Conservation (phyloP, 2,329 filamentous ascomycete genomes). For the Penicillium aurantiogriseum region DNA sequence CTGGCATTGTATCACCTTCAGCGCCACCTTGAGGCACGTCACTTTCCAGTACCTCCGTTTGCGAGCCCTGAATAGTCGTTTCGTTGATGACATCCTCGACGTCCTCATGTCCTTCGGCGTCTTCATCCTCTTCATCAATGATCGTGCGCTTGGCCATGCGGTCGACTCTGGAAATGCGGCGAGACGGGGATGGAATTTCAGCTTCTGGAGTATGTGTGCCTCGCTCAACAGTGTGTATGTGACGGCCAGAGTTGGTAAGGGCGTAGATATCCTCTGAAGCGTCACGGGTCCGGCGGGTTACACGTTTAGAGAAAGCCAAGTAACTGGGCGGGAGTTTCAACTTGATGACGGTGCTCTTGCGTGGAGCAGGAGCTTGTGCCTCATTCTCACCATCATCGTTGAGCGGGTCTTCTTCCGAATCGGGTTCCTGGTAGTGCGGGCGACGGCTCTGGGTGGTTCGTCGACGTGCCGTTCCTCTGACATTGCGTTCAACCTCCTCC, state of each 20-base stretch:
- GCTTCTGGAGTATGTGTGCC: slow-evolving; percentile 55
- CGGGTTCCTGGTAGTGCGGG: slow-evolving; percentile 57
- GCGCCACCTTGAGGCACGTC: slow-evolving; percentile 34
- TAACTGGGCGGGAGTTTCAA: slow-evolving; percentile 31
- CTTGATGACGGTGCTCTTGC: slow-evolving; percentile 30
- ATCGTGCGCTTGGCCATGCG: slow-evolving; percentile 43
- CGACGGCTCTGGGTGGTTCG: slow-evolving; percentile 53
- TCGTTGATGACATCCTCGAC: slow-evolving; percentile 41
- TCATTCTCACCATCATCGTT: slow-evolving; percentile 26
- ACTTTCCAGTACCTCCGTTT: slow-evolving; percentile 45
- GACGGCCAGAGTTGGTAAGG: slow-evolving; percentile 59
- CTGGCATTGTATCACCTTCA: slow-evolving; percentile 31
- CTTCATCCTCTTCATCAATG: slow-evolving; percentile 30
- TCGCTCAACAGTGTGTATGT: slow-evolving; percentile 54
- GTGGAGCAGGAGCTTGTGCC: slow-evolving; percentile 6
- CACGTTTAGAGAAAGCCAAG: slow-evolving; percentile 45
- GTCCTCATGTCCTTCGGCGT: slow-evolving; percentile 24
- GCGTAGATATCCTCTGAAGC: slow-evolving; percentile 56
- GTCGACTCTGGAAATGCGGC: slow-evolving; percentile 33
- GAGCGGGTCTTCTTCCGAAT: slow-evolving; percentile 32
- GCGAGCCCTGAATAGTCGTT: slow-evolving; percentile 40
- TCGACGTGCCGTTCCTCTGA: slow-evolving; percentile 57
- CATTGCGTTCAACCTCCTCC: slow-evolving; percentile 51
- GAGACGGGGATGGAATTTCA: slow-evolving; percentile 18
- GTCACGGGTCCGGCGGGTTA: slow-evolving; percentile 59